Base-by-base conservation (phyloP, 352 stramenopile genomes). In the Globisporangium perplexum region DNA sequence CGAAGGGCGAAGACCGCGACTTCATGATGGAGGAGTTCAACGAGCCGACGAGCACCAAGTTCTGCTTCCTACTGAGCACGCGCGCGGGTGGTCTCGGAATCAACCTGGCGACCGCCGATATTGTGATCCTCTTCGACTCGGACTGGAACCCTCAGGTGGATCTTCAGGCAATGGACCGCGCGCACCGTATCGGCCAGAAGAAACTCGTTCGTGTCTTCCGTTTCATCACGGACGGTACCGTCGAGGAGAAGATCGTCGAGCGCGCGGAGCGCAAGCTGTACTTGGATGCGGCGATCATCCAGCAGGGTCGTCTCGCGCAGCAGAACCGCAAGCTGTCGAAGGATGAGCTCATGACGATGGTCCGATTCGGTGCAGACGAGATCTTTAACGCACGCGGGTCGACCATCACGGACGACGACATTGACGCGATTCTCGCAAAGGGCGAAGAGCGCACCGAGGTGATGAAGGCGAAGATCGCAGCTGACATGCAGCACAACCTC, bases 111-210 rank as follows among this genome's bases (percentile, higher is more conserved):
- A 99, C 96, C 6, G 98, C 97, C 17, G 97, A 99, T 73, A 97
- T 98, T 50, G 97, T 99, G 20, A 98, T 99, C 52, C 66, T 99
- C 6, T 99, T 96, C 62, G 96, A 99, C 66, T 96, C 78, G 49
- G 96, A 99, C 69, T 99, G 96, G 96, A 99, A 99, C 78, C 97
- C 97, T 20, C 96, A 99, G 68, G 92, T 95, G 50, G 96, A 99
- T 88, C 71, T 99, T 7, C 98, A 99, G 71, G 97, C 97, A 3
- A 98, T 98, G 93, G 97, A 98, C 68, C 83, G 97, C 30, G 97
- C 97, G 0, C 96, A 99, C 74, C 88, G 96, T 48, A 99, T 99
- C 62, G 97, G 97, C 11, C 96, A 99, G 71, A 99, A 84, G 28
- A 99, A 99, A 73, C 93, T 80, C 17, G 97, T 99, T 51, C 96